A percentile compares a stretch with the other conserved stretches of the same genome.
Conservation (phyloP, 495 filamentous ascomycete species). For the Penicillium cinerascens region DNA sequence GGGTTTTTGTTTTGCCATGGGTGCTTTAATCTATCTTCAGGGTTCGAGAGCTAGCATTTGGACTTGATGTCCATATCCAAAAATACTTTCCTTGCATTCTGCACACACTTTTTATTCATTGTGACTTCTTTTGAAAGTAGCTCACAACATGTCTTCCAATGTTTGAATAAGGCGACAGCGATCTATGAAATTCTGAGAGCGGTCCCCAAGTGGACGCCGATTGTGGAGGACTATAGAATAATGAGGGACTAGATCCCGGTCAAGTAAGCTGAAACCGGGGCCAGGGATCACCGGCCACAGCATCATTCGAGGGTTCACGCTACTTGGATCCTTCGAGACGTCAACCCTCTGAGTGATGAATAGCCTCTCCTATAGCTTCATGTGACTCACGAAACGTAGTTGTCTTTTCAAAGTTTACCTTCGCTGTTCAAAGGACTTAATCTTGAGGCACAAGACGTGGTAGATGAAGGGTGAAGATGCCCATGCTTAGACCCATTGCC, state of each 20-base stretch:
- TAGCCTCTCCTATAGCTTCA: neutral
- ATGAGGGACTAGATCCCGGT: no score
- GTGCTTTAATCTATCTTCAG: slow-evolving; percentile 8
- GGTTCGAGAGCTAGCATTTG: slow-evolving; percentile 16
- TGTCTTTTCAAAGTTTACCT: neutral
- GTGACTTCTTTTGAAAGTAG: neutral
- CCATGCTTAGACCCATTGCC: no score
- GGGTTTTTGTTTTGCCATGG: slow-evolving; percentile 14
- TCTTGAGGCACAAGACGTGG: neutral
- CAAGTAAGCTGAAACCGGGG: no score
- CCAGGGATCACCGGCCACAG: no score
- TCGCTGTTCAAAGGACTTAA: neutral
- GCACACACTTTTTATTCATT: neutral
- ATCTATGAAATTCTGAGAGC: no score
- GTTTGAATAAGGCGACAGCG: no score
- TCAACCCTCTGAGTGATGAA: no score
- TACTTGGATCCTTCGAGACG: no score
- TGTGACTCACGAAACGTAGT: neutral
- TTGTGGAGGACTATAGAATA: neutral
- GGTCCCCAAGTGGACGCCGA: neutral
- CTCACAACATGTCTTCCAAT: neutral
- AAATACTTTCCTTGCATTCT: slow-evolving; percentile 3
- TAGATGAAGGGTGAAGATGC: neutral
- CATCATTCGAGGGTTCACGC: no score
- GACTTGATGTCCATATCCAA: slow-evolving; percentile 11